Evolutionary conservation across 2,329 filamentous ascomycete genomes (phyloP), one percentile per base, ranked within the genome.

Genomic region (Alternaria sp.): DNA sequence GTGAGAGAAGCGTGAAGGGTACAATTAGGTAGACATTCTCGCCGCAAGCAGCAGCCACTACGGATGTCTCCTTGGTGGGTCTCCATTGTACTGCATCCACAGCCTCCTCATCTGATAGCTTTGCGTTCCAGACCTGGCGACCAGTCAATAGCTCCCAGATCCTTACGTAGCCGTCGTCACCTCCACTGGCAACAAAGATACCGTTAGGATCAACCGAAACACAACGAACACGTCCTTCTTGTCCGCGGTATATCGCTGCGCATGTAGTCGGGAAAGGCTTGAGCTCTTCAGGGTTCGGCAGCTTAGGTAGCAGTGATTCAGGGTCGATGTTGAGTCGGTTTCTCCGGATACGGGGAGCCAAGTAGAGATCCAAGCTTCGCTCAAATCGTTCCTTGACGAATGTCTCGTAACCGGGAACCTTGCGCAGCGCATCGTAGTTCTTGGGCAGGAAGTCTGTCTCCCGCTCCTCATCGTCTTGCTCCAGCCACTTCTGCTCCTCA

Each of bases 261-360:
- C 92, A 95, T 9, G 93, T 89, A 0, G 94, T 97, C 14, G 96
- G 96, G 85, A 98, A 99, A 2, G 96, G 96, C 75, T 93, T 93
- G 61, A 99, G 86, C 75, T 99, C 95, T 73, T 97, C 93, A 1
- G 96, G 95, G 63, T 92, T 92, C 8, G 96, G 96, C 8, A 99
- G 86, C 79, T 97, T 97, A 12, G 96, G 95, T 37, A 99, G 87
- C 55, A 99, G 85, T 41, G 93, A 97, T 79, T 92, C 92, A 4
- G 96, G 96, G 74, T 99, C 96, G 75, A 99, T 98, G 82, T 98
- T 97, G 75, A 99, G 88, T 80, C 94, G 92, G 83, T 94, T 97
- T 79, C 96, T 92, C 64, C 95, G 89, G 60, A 99, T 89, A 75
- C 96, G 88, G 50, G 96, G 96, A 15, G 96, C 96, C 63, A 99